Evolutionary conservation across 257 asterid species (phyloP), one percentile per base, ranked within the genome.

Genomic region (Plantago ovata): DNA sequence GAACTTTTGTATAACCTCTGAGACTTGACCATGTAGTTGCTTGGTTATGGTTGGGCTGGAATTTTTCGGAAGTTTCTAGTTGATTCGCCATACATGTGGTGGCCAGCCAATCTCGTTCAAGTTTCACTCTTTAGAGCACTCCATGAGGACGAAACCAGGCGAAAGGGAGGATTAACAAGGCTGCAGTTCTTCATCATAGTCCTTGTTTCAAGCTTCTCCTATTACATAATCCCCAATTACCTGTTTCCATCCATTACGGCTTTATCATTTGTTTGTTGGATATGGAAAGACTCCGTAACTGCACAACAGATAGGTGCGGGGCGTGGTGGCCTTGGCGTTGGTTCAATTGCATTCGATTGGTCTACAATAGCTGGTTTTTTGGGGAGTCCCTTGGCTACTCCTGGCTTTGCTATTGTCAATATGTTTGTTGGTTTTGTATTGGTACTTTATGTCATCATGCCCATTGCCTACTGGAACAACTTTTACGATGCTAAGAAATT

Each of bases 81-180:
- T 2, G 94, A 84, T 53, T 84, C 94, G 0, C 94, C 94, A 0
- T 79, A 84, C 76, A 84, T 84, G 94, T 84, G 94, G 94, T 84
- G 94, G 89, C 94, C 94, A 13, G 57, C 85, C 7, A 84, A 84
- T 58, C 86, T 84, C 4, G 85, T 84, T 33, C 94, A 84, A 67
- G 89, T 84, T 10, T 84, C 94, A 40, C 86, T 84, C 61, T 84
- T 84, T 64, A 67, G 94, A 63, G 94, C 89, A 19, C 18, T 84
- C 54, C 89, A 84, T 12, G 89, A 84, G 23, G 75, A 57, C 9
- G 94, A 84, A 45, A 61, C 45, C 0, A 60, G 94, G 56, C 69
- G 39, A 60, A 81, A 77, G 63, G 85, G 94, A 32, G 85, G 89
- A 49, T 78, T 84, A 51, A 71, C 93, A 2, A 75, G 87, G 68